Conservation (phyloP, 148 eudicot species). For the Vaccinium corymbosum region DNA sequence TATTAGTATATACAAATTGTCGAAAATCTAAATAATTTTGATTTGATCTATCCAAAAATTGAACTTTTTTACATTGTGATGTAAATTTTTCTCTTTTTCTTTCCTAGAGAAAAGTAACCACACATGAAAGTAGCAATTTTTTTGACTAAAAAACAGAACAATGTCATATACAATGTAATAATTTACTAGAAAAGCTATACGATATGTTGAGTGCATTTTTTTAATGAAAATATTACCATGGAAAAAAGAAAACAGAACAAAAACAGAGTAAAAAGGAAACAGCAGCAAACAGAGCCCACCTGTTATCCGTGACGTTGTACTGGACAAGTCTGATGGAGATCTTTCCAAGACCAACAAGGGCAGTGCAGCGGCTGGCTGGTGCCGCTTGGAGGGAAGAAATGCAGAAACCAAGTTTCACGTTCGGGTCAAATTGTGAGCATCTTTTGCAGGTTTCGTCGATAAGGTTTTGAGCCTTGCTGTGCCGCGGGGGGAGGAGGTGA, state of each 20-base stretch:
- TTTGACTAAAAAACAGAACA: too few species aligned
- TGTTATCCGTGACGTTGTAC: constrained; percentile 42
- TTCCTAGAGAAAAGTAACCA: too few species aligned
- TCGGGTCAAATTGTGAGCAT: constrained; percentile 1
- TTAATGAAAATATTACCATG: too few species aligned
- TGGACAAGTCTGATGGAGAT: constrained; percentile 49
- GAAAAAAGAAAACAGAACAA: neutral
- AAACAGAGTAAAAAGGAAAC: neutral
- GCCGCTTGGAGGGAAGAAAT: constrained; percentile 24
- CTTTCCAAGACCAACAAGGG: constrained; percentile 29
- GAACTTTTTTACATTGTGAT: too few species aligned
- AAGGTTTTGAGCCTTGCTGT: neutral
- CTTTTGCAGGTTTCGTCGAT: constrained; percentile 11
- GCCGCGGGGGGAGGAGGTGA: neutral
- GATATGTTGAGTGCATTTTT: too few species aligned
- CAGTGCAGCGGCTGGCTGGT: constrained; percentile 34
- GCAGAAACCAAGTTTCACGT: constrained; percentile 21
- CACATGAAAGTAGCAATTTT: too few species aligned
- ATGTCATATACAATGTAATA: too few species aligned
- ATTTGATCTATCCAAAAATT: too few species aligned
- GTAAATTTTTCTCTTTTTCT: too few species aligned
- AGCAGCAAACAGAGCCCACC: neutral
- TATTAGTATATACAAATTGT: too few species aligned
- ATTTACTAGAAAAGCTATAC: too few species aligned
- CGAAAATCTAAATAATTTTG: too few species aligned